Conservation (phyloP, 768 basidiomycete species). For the Tephrocybe sp. region DNA sequence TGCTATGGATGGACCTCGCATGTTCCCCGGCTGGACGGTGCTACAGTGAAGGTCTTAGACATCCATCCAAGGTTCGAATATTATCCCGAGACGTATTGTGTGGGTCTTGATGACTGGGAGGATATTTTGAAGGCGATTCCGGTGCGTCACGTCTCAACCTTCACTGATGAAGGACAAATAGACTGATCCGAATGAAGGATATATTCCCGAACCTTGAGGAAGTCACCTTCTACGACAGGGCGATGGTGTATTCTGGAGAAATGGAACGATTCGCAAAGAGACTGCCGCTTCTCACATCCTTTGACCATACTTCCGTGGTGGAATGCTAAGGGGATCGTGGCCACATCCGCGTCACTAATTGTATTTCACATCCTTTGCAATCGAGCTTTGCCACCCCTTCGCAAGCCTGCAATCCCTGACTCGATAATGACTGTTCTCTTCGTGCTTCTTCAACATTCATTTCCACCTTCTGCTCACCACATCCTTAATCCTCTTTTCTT, state of each 20-base stretch:
- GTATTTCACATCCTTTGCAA: too few relatives aligned
- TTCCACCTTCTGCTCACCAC: too few relatives aligned
- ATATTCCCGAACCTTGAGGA: background rate
- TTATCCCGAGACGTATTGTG: background rate
- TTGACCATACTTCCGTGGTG: background rate
- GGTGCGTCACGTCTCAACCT: background rate
- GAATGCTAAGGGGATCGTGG: too few relatives aligned
- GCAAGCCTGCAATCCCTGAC: too few relatives aligned
- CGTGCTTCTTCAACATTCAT: too few relatives aligned
- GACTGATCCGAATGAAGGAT: background rate
- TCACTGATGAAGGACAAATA: background rate
- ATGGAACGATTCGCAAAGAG: background rate
- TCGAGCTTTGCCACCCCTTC: too few relatives aligned
- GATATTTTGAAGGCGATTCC: background rate
- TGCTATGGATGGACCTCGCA: background rate
- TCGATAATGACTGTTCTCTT: too few relatives aligned
- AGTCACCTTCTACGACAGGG: background rate
- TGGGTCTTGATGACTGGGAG: background rate
- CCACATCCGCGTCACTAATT: too few relatives aligned
- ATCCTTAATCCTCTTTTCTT: too few relatives aligned
- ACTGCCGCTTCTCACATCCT: background rate
- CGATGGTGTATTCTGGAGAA: background rate
- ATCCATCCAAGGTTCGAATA: background rate
- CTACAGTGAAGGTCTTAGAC: background rate
- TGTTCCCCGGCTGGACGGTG: background rate